Base-by-base conservation (phyloP, 2,329 filamentous ascomycete genomes). In the Chaetomiaceae sp. region DNA sequence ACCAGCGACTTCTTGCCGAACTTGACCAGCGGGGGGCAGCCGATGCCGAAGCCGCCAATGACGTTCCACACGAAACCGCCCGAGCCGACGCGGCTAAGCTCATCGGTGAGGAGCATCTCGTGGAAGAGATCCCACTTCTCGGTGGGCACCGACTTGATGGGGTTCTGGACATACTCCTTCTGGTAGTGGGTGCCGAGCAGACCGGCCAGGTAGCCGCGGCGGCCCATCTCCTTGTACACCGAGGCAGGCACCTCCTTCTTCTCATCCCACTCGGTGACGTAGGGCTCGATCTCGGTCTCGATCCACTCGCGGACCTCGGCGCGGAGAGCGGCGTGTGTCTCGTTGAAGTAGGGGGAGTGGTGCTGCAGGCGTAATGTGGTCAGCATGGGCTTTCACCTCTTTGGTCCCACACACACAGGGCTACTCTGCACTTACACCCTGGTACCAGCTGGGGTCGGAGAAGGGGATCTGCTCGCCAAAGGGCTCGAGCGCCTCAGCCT, bases 41-140 rank as follows among this genome's bases (percentile, higher is more conserved):
- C 93, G 60, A 99, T 99, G 48, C 90, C 92, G 66, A 89, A 96
- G n/a, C 93, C 93, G 60, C 92, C 93, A 57, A 97, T 86, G 63
- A 97, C 75, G 70, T 96, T 96, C 93, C 93, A 97, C 19, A 97
- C 90, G 57, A 97, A 86, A 52, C 93, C 93, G 63, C 93, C 93
- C 42, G 88, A 95, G 50, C 86, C 93, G 44, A 83, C 77, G 49
- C 93, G 88, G 34, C 89, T 95, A 39, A 99, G 74, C 78, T 99
- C 93, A 62, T 99, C 93, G 1, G 92, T 97, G 53, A 99, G 68
- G 39, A 97, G 78, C 81, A 97, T 80, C 78, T 99, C 93, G 72
- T 99, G 93, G 83, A 97, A 99, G 39, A 95, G 81, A 73, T 99
- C 93, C 92, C 92, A 99, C 68, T 93, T 85, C 72, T 96, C 89